phyloP scores from a whole-genome alignment of 1,284 basidiomycete genomes.

The Marasmius sp. region DNA sequence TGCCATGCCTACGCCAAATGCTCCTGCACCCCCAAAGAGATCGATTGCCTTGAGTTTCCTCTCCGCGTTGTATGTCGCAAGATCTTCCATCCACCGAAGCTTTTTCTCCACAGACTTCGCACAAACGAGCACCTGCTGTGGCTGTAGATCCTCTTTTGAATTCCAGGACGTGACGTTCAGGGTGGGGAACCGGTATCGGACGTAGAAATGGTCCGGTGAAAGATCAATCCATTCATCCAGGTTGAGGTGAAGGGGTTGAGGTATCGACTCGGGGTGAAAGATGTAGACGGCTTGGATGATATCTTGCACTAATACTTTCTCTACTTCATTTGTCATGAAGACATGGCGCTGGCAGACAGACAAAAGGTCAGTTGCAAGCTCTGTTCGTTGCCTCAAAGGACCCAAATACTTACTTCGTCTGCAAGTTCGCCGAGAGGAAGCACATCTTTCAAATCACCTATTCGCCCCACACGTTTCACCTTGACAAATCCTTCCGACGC shows the following conservation, averaged over 20 bases:
- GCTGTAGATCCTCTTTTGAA: conserved; percentile 27
- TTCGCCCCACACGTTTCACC: conserved; percentile 12
- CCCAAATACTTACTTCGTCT: conserved; percentile 29
- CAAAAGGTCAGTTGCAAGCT: neutral
- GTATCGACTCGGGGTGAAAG: conserved; percentile 18
- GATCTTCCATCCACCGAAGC: conserved; percentile 28
- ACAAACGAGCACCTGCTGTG: conserved; percentile 44
- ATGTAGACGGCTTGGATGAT: conserved; percentile 52
- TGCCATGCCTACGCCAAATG: conserved; percentile 59
- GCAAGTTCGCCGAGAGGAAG: conserved; percentile 5
- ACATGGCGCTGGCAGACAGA: conserved; percentile 44
- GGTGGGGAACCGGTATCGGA: conserved; percentile 46
- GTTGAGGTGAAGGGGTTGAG: conserved; percentile 16
- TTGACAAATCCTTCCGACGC: neutral
- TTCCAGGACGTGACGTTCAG: conserved; percentile 41
- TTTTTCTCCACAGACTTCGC: conserved; percentile 39
- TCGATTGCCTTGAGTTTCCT: conserved; percentile 52
- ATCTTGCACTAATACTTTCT: conserved; percentile 30
- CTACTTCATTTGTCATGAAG: conserved; percentile 50
- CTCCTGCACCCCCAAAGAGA: conserved; percentile 65
- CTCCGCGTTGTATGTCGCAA: conserved; percentile 27
- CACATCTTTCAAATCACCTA: neutral
- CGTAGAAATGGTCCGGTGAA: conserved; percentile 59
- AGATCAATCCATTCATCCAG: conserved; percentile 47
- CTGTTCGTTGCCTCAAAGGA: neutral